Percentiles rank a stretch among this genome's conserved stretches.
These are phyloP conservation scores for Sambucus nigra DNA, from an alignment of 129 eudicot species.

Conservation along the genomic window DNA sequence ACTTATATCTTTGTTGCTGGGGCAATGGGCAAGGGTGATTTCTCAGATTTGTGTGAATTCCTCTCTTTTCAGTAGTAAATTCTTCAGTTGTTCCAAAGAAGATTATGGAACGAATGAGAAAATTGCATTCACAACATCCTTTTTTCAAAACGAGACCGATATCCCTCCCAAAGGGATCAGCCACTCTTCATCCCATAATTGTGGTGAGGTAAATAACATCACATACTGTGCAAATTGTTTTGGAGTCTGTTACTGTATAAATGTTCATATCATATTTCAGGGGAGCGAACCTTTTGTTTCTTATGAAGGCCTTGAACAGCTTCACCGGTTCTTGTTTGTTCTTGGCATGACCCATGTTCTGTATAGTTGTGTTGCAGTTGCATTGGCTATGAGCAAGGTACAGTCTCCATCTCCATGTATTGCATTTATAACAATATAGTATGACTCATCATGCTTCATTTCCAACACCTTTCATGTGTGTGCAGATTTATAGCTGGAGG, in stretches of 20 bases:
- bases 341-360: slow-evolving; percentile 96
- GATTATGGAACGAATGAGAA: slow-evolving; percentile 36
- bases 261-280: slow-evolving; percentile 23
- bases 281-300: slow-evolving; percentile 98
- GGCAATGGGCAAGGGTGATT: slow-evolving; percentile 88
- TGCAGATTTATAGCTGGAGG: slow-evolving; percentile 97
- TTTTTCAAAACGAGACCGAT: slow-evolving; percentile 43
- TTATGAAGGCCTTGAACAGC: slow-evolving; percentile 97
- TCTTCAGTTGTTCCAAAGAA: slow-evolving; percentile 67
- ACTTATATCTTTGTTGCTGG: slow-evolving; percentile 84
- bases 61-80: slow-evolving; percentile 78
- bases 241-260: not conserved
- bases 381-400: slow-evolving; percentile 92
- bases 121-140: slow-evolving; percentile 14
- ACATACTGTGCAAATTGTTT: slow-evolving; percentile 2
- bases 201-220: slow-evolving; percentile 55
- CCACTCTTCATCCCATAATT: slow-evolving; percentile 35
- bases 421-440: not conserved
- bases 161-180: slow-evolving; percentile 50
- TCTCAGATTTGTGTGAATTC: slow-evolving; percentile 93
- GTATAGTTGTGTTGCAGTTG: slow-evolving; percentile 79
- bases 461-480: not conserved
- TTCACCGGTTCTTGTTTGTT: slow-evolving; percentile 91
- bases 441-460: not conserved
- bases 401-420: not conserved